Percentiles rank a stretch among this genome's conserved stretches.
Conservation (phyloP, 2,329 filamentous ascomycete genomes). For the Verticillium albo-atrum region DNA sequence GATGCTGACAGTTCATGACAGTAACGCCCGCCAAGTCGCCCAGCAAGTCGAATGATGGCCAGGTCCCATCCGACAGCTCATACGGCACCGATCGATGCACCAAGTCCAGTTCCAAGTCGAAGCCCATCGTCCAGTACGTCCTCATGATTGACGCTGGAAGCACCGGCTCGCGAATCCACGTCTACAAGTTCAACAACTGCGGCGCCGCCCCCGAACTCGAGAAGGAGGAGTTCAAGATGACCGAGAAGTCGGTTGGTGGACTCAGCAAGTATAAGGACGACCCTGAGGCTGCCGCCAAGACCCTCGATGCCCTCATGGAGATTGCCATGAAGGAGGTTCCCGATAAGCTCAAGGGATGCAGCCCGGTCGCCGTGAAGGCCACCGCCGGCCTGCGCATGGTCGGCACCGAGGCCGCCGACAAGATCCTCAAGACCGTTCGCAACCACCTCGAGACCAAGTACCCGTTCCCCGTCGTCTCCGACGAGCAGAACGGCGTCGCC, state of each 20-base stretch:
- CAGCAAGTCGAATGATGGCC: slow-evolving; percentile 33
- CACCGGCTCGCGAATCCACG: slow-evolving; percentile 95
- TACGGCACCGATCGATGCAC: slow-evolving; percentile 72
- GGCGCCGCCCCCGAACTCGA: slow-evolving; percentile 92
- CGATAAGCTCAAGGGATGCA: slow-evolving; percentile 84
- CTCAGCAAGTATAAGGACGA: slow-evolving; percentile 85
- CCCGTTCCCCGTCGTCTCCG: slow-evolving; percentile 89
- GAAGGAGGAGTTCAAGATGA: slow-evolving; percentile 89
- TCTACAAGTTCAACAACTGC: slow-evolving; percentile 99
- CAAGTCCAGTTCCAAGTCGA: slow-evolving; percentile 78
- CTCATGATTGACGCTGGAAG: slow-evolving; percentile 98
- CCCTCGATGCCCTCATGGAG: slow-evolving; percentile 81
- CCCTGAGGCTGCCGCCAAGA: slow-evolving; percentile 82
- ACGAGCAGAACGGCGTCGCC: slow-evolving; percentile 79
- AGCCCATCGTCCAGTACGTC: slow-evolving; percentile 94
- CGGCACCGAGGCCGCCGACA: slow-evolving; percentile 72
- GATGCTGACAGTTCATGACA: slow-evolving; percentile 16
- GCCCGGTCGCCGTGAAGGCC: slow-evolving; percentile 94
- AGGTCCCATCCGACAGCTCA: slow-evolving; percentile 54
- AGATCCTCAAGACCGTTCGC: slow-evolving; percentile 82
- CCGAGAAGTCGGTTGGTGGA: slow-evolving; percentile 76
- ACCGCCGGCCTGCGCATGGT: slow-evolving; percentile 90
- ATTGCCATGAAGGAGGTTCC: slow-evolving; percentile 82
- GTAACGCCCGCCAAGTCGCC: slow-evolving; percentile 16
- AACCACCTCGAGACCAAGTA: slow-evolving; percentile 80